Evolutionary conservation across 306 rosid genomes (phyloP), one percentile per base, ranked within the genome.

Genomic region (Casuarina glauca): DNA sequence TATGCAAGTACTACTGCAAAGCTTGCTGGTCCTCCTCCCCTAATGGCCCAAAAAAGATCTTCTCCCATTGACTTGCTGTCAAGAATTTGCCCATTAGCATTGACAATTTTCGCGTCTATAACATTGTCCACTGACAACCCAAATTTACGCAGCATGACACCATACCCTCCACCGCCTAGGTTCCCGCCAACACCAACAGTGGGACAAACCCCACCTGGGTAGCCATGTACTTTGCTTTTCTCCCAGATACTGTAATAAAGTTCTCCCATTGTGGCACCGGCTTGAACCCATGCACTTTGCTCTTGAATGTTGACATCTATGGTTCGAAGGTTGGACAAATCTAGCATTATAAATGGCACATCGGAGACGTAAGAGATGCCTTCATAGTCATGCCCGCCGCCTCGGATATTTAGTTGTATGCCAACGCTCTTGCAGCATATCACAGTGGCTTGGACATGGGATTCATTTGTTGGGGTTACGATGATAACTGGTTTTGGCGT

Each of bases 301-400:
- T 80, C 85, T 11, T 76, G 66, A 3, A 84, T 26, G 57, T 91
- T 86, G 42, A 93, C 87, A 48, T 70, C 49, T 20, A 93, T 74
- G 4, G 82, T 57, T 19, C 92, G 48, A 77, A 93, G 83, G 5
- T 90, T 81, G 78, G 88, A 93, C 90, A 93, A 82, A 82, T 93
- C 98, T 43, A 93, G 88, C 52, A 93, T 52, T 53, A 91, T 78
- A 68, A 93, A 93, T 39, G 82, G 86, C 41, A 74, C 76, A n/a
- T 83, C 75, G 50, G 97, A 91, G 79, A 81, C 66, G 75, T 93
- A 93, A 0, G 98, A 91, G 45, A 82, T 16, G 2, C 98, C 97
- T 66, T 92, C 98, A n/a, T 72, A 89, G 78, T 93, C 98, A 71
- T 91, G 98, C 4, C 97, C 98, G 36, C 98, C 98, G 12, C 97